These are phyloP conservation scores for Pouteria campechiana DNA, from an alignment of 179 eudicot species.

Conservation along the genomic window DNA sequence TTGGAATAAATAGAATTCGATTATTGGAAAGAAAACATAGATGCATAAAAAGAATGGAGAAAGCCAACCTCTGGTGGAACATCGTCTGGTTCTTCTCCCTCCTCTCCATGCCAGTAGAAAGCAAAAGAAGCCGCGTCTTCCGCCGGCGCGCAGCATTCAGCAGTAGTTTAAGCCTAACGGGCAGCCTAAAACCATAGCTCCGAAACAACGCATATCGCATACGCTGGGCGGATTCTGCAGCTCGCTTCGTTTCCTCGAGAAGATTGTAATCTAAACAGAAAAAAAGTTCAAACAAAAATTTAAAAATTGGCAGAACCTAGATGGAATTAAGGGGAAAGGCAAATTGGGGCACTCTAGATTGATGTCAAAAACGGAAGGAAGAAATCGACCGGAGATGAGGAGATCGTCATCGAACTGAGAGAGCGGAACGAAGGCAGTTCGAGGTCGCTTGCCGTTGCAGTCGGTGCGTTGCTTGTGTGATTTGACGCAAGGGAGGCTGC, in stretches of 20 bases:
- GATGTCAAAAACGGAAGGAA: background rate
- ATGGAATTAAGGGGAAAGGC: background rate
- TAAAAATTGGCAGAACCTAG: background rate
- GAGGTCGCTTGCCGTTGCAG: constrained; percentile 59
- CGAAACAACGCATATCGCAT: constrained; percentile 41
- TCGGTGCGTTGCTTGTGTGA: constrained; percentile 54
- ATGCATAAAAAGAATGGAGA: too few relatives aligned
- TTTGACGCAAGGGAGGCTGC: constrained; percentile 77
- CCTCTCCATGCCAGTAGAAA: constrained; percentile 68
- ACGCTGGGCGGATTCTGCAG: constrained; percentile 84
- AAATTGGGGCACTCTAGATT: background rate
- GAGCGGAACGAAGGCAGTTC: constrained; percentile 53
- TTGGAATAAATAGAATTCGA: too few relatives aligned
- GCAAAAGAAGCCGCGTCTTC: constrained; percentile 40
- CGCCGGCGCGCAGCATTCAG: constrained; percentile 43
- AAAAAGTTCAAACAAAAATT: background rate
- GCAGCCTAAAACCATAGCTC: constrained; percentile 35
- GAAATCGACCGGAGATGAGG: constrained; percentile 53
- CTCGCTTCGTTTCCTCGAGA: constrained; percentile 89
- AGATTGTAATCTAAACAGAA: constrained; percentile 50
- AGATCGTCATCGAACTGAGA: constrained; percentile 62
- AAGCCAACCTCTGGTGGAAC: background rate
- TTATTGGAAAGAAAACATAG: too few relatives aligned
- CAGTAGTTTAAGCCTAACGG: constrained; percentile 44
- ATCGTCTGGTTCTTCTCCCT: constrained; percentile 52